Evolutionary conservation across 2,329 filamentous ascomycete genomes (phyloP).

Genomic region (Sporothrix curviconia): DNA sequence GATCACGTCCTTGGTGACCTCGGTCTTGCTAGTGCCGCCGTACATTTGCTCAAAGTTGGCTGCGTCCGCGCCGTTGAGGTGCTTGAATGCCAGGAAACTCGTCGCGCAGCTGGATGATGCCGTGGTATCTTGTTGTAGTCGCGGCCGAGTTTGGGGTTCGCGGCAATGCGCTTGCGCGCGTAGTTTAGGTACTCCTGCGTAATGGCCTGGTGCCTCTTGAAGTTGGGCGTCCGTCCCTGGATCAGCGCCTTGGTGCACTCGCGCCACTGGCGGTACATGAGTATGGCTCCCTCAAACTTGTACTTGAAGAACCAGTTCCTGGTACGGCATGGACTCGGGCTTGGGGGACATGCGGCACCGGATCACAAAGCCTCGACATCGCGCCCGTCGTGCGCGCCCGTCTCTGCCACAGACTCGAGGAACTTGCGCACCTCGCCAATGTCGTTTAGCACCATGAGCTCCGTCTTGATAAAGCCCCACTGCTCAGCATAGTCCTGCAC

Average conservation of each 20-base stretch:
- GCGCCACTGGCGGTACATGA: conserved; percentile 98
- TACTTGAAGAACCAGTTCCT: conserved; percentile 99
- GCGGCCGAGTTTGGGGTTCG: conserved; percentile 60
- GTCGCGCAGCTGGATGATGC: conserved; percentile 84
- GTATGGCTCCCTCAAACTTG: conserved; percentile 98
- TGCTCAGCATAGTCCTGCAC: conserved; percentile 84
- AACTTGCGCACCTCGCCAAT: conserved; percentile 69
- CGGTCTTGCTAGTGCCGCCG: conserved; percentile 41
- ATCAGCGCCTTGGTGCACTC: conserved; percentile 94
- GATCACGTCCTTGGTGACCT: conserved; percentile 62
- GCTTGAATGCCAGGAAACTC: conserved; percentile 79
- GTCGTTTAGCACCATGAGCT: conserved; percentile 70
- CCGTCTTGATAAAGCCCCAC: conserved; percentile 91
- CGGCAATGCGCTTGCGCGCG: conserved; percentile 64
- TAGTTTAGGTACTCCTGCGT: conserved; percentile 87
- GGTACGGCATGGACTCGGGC: conserved; percentile 47
- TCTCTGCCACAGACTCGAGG: conserved; percentile 77
- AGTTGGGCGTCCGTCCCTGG: conserved; percentile 62
- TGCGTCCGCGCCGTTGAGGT: conserved; percentile 81
- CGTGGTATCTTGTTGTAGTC: conserved; percentile 82
- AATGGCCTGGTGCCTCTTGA: conserved; percentile 81
- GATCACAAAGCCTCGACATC: conserved; percentile 95
- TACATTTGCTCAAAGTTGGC: conserved; percentile 64
- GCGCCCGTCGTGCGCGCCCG: conserved; percentile 80
- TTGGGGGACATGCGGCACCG: conserved; percentile 67